phyloP scores from a whole-genome alignment of 805 yeast genomes.

The Starmerella scarabaei region DNA sequence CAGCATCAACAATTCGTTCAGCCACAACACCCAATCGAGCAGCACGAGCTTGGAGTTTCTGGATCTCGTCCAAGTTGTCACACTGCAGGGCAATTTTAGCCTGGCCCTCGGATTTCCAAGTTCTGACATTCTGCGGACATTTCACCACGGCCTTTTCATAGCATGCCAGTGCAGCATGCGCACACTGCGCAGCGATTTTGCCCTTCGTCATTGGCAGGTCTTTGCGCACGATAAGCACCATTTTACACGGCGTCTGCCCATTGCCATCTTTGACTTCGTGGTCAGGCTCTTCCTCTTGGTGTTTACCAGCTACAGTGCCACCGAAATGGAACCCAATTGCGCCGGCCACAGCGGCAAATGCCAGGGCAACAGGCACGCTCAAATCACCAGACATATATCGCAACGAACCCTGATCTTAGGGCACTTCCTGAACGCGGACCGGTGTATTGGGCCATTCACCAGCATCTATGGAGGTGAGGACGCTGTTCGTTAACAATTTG shows the following conservation, averaged over 20 bases:
- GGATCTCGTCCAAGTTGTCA: slow-evolving; percentile 55
- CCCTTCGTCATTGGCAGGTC: slow-evolving; percentile 91
- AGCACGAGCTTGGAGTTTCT: slow-evolving; percentile 66
- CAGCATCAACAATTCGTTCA: slow-evolving; percentile 84
- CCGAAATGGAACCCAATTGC: slow-evolving; percentile 5
- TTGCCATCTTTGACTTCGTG: slow-evolving; percentile 8
- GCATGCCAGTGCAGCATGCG: slow-evolving; percentile 91
- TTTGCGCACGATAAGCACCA: slow-evolving; percentile 79
- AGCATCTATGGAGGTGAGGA: too few species aligned
- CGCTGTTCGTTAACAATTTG: slow-evolving; percentile 54
- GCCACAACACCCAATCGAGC: slow-evolving; percentile 66
- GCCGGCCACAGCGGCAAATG: slow-evolving; percentile 1
- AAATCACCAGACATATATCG: too few species aligned
- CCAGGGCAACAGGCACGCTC: background rate
- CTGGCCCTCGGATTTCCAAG: slow-evolving; percentile 82
- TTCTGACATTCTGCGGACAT: slow-evolving; percentile 47
- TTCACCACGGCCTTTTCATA: slow-evolving; percentile 47
- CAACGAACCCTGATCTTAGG: too few species aligned
- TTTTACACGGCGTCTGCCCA: slow-evolving; percentile 25
- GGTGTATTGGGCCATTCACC: too few species aligned
- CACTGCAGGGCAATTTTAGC: slow-evolving; percentile 74
- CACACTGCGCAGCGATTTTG: slow-evolving; percentile 93
- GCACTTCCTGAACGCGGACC: too few species aligned
- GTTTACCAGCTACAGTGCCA: background rate
- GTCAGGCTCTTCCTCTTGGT: slow-evolving; percentile 9